Percentiles rank a stretch among this genome's conserved stretches.
phyloP scores from a whole-genome alignment of 78 protist genomes.

The Dictyostelium discoideum region DNA sequence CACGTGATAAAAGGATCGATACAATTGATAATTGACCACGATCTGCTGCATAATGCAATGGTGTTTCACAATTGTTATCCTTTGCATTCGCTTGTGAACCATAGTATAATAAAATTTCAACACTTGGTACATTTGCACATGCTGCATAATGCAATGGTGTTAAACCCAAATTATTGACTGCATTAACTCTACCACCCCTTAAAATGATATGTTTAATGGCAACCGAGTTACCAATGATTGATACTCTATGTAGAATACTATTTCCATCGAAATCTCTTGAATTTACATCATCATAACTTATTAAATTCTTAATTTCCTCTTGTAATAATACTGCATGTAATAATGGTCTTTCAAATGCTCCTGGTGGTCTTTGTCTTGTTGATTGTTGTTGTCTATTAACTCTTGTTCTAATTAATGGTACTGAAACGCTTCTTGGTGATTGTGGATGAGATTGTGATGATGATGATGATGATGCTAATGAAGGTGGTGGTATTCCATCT shows the following conservation, averaged over 20 bases:
- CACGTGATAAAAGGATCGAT: constrained; percentile 19
- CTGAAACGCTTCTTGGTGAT: constrained; percentile 26
- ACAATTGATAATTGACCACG: constrained; percentile 47
- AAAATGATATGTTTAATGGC: constrained; percentile 39
- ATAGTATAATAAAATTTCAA: constrained; percentile 42
- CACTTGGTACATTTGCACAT: constrained; percentile 47
- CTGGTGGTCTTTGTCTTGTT: constrained; percentile 3
- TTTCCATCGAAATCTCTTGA: constrained; percentile 39
- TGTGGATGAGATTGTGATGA: background rate
- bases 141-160: constrained; percentile 80
- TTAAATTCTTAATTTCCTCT: constrained; percentile 63
- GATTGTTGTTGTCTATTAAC: constrained; percentile 12
- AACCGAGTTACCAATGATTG: constrained; percentile 41
- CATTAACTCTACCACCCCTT: constrained; percentile 62
- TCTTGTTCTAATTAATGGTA: constrained; percentile 49
- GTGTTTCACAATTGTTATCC: constrained; percentile 54
- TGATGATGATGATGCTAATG: background rate
- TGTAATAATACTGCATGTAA: constrained; percentile 66
- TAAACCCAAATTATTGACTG: constrained; percentile 30
- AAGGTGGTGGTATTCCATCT: background rate
- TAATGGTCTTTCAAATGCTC: constrained; percentile 27
- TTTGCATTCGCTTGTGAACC: constrained; percentile 36
- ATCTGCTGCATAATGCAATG: constrained; percentile 55
- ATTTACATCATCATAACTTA: constrained; percentile 51
- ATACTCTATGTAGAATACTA: constrained; percentile 52